Conservation (phyloP, 768 basidiomycete genomes). For the Candolleomyces aberdarensis region DNA sequence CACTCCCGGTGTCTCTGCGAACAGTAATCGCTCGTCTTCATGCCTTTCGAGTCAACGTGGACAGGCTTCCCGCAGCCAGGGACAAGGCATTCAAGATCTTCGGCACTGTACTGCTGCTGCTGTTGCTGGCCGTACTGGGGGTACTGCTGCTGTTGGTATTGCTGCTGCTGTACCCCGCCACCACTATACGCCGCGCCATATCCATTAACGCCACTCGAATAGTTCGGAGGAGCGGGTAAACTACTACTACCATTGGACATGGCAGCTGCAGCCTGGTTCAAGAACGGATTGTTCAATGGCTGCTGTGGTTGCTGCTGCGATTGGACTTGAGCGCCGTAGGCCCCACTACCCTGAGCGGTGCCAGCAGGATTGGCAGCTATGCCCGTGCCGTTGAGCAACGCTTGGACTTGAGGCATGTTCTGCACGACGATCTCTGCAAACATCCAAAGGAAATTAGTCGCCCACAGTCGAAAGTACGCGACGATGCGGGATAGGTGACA, state of each 20-base stretch:
- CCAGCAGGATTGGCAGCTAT: neutral
- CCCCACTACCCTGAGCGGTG: neutral
- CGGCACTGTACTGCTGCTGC: conserved; percentile 25
- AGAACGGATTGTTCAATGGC: conserved; percentile 28
- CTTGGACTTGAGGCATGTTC: conserved; percentile 45
- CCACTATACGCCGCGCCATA: conserved; percentile 12
- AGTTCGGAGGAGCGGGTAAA: conserved; percentile 22
- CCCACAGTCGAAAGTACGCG: neutral
- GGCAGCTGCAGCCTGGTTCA: conserved; percentile 13
- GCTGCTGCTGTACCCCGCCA: conserved; percentile 7
- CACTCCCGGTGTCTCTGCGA: conserved; percentile 62
- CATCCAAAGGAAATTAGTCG: neutral
- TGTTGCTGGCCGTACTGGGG: neutral
- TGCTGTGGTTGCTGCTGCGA: conserved; percentile 11
- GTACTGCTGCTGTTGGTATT: conserved; percentile 20
- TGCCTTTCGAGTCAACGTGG: conserved; percentile 51
- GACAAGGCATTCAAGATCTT: conserved; percentile 46
- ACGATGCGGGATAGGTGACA: conserved; percentile 5
- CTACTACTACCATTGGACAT: conserved; percentile 17
- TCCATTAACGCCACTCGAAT: conserved; percentile 13
- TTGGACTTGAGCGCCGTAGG: neutral
- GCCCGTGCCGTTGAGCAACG: conserved; percentile 24
- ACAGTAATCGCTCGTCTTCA: conserved; percentile 53
- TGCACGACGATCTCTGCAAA: conserved; percentile 41
- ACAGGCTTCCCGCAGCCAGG: conserved; percentile 56